phyloP scores from a whole-genome alignment of 495 filamentous ascomycete genomes.

The Penicillium maclennaniae region DNA sequence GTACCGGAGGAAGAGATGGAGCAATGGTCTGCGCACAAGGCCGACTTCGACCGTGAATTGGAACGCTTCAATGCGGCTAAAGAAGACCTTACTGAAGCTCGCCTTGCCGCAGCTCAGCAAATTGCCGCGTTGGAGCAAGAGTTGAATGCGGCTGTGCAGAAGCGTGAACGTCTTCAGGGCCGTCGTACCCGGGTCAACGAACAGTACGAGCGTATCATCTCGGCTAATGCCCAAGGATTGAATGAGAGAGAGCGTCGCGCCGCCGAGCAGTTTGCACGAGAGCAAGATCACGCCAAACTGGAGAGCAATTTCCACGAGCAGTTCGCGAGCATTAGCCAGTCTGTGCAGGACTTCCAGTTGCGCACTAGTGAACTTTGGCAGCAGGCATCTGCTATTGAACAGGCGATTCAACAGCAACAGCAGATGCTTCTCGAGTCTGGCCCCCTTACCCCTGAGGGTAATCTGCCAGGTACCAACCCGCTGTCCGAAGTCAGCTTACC shows the following conservation, averaged over 20 bases:
- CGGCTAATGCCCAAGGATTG: conserved; percentile 70
- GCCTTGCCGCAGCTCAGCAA: conserved; percentile 60
- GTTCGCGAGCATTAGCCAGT: conserved; percentile 41
- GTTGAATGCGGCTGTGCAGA: conserved; percentile 60
- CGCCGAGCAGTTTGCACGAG: conserved; percentile 61
- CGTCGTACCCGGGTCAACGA: conserved; percentile 73
- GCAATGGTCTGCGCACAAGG: conserved; percentile 57
- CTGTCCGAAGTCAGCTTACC: conserved; percentile 24
- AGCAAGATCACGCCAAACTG: conserved; percentile 58
- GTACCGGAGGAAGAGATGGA: conserved; percentile 65
- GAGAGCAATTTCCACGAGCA: conserved; percentile 49
- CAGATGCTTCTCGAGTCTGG: conserved; percentile 43
- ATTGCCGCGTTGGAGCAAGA: conserved; percentile 63
- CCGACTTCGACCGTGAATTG: conserved; percentile 59
- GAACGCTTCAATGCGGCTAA: conserved; percentile 57
- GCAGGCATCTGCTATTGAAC: conserved; percentile 45
- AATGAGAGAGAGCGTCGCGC: conserved; percentile 70
- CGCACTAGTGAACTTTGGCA: conserved; percentile 47
- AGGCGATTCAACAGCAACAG: conserved; percentile 44
- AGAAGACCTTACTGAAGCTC: conserved; percentile 57
- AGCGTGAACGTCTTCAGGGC: conserved; percentile 71
- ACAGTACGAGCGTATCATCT: conserved; percentile 72
- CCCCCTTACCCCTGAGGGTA: conserved; percentile 47
- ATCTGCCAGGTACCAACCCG: conserved; percentile 45
- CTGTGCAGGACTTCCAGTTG: conserved; percentile 46